Evolutionary conservation across 1,139 yeast species (phyloP), one percentile per base, ranked within the genome.

Genomic region (Yamadazyma oceani): DNA sequence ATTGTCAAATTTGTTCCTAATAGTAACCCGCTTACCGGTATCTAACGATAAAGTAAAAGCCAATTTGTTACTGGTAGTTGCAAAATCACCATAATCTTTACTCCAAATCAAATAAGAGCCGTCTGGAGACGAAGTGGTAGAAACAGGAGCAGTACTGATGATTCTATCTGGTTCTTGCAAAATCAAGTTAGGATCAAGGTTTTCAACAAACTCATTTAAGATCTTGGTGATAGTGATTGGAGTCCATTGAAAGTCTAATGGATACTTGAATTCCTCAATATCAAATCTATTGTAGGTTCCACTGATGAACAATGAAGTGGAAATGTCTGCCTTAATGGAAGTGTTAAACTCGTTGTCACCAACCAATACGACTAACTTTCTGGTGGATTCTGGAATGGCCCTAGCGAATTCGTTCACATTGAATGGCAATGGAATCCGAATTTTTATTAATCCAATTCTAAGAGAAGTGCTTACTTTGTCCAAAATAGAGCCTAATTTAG

Each of bases 371-470:
- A 85, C 80, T 40, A 89, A 66, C 44, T 75, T 74, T 49, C 73
- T 73, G 25, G 82, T 62, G 4, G 85, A 60, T 3, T 62, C 43
- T 17, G 96, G 94, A 37, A 90, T 64, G 14, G 73, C 54, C 8
- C 68, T 57, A 36, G 76, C 66, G 57, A 89, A 86, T 48, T 77
- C 78, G 29, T 69, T 69, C 31, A 76, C 70, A 49, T 80, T 80
- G 58, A 89, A 85, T 38, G 95, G 92, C 39, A 84, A 66, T 41
- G 95, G 94, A 36, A 87, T 78, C 60, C 96, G 78, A 37, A 85
- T 79, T 43, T 82, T 74, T 41, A 90, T 61, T 36, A 83, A 75
- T 43, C 94, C 97, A 34, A 78, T 69, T 19, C 65, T 66, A 33
- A 60, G 58, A 10, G 62, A 49, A 14, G 55, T 47, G 13, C 55